Conservation (phyloP, 371 early-diverging fungal species). For the Choanephora cucurbitarum region DNA sequence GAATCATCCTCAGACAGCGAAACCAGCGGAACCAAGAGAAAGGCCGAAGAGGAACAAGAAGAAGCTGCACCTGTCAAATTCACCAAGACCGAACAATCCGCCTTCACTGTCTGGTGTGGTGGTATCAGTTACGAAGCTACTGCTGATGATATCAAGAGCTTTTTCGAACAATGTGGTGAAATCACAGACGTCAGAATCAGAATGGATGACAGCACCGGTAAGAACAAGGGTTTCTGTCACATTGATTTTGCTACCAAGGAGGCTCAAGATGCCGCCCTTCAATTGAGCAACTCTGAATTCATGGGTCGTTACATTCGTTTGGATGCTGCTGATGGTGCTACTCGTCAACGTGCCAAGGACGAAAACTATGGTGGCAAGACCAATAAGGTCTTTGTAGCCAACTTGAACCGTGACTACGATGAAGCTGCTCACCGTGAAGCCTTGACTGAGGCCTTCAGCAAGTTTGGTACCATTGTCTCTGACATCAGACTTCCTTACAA, state of each 20-base stretch:
- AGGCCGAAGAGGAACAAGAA: slow-evolving; percentile 20
- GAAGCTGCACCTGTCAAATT: slow-evolving; percentile 38
- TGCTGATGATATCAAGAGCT: slow-evolving; percentile 59
- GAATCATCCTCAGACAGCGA: neutral
- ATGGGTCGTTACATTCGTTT: slow-evolving; percentile 65
- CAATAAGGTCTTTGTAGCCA: slow-evolving; percentile 89
- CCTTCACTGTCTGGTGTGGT: slow-evolving; percentile 65
- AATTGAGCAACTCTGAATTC: slow-evolving; percentile 61
- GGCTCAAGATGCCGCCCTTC: slow-evolving; percentile 62
- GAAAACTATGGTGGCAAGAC: slow-evolving; percentile 40
- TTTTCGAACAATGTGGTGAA: slow-evolving; percentile 65
- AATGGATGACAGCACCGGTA: slow-evolving; percentile 58
- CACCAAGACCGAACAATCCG: slow-evolving; percentile 52
- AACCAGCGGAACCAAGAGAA: slow-evolving; percentile 21
- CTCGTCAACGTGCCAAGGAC: slow-evolving; percentile 24
- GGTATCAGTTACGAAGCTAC: slow-evolving; percentile 68
- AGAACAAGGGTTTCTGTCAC: slow-evolving; percentile 74
- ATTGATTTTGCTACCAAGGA: slow-evolving; percentile 66
- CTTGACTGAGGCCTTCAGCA: slow-evolving; percentile 77
- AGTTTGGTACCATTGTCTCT: slow-evolving; percentile 80
- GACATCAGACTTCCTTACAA: slow-evolving; percentile 68
- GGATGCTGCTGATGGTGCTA: slow-evolving; percentile 41
- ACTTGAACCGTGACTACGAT: slow-evolving; percentile 88
- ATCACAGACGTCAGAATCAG: slow-evolving; percentile 35
- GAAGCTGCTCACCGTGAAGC: slow-evolving; percentile 87